Evolutionary conservation across 305 asterid genomes (phyloP).

Genomic region (Stenogyne calaminthoides): DNA sequence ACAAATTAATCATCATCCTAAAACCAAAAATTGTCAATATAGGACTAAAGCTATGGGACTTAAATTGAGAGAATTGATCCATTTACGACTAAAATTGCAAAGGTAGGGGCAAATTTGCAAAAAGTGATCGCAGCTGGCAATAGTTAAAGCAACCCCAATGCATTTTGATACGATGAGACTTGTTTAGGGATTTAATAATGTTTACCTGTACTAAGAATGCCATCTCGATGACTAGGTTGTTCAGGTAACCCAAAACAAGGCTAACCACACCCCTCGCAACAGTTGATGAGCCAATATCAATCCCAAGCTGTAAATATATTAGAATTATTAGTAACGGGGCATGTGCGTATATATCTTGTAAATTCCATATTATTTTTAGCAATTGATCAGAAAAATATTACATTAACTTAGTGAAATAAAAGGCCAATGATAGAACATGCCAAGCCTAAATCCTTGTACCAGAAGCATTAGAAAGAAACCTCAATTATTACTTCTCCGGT

Average conservation of each 20-base stretch:
- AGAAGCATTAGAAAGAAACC: too few species aligned
- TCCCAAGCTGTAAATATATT: conserved; percentile 67
- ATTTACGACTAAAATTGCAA: too few species aligned
- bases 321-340: not conserved
- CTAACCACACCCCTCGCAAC: conserved; percentile 98
- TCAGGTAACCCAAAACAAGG: conserved; percentile 95
- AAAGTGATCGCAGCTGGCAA: not conserved
- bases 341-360: not conserved
- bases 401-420: too few species aligned
- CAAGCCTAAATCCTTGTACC: too few species aligned
- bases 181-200: not conserved
- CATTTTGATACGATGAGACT: not conserved
- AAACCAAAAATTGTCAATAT: too few species aligned
- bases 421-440: too few species aligned
- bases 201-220: conserved; percentile 91
- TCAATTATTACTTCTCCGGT: not conserved
- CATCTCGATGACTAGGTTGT: conserved; percentile 93
- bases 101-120: too few species aligned
- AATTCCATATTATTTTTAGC: not conserved
- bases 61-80: too few species aligned
- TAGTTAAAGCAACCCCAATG: not conserved
- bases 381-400: not conserved
- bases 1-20: too few species aligned
- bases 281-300: conserved; percentile 94
- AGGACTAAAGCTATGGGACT: too few species aligned